phyloP scores from a whole-genome alignment of 805 yeast species.

The Monosporozyma solicola region DNA sequence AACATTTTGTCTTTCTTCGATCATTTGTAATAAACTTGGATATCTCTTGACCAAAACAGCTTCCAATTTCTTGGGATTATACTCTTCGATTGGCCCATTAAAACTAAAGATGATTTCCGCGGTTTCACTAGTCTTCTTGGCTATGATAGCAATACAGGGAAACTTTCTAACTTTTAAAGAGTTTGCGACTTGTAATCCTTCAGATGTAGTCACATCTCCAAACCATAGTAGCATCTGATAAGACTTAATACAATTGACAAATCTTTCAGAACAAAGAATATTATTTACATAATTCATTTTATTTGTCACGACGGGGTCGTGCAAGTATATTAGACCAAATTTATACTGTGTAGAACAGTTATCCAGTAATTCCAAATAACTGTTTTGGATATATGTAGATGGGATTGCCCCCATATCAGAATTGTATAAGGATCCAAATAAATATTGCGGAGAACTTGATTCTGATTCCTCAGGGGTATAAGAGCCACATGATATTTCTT shows the following conservation, averaged over 20 bases:
- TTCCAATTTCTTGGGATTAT: constrained; percentile 13
- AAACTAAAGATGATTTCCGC: constrained; percentile 25
- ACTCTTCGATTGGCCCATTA: constrained; percentile 18
- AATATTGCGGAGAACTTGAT: constrained; percentile 6
- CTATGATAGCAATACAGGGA: constrained; percentile 76
- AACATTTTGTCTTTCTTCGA: constrained; percentile 54
- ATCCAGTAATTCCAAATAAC: constrained; percentile 72
- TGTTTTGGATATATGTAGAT: constrained; percentile 41
- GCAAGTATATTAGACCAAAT: constrained; percentile 65
- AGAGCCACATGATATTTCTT: constrained; percentile 11
- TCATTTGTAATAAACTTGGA: constrained; percentile 40
- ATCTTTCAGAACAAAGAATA: constrained; percentile 43
- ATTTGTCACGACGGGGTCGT: constrained; percentile 63
- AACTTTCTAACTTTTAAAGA: constrained; percentile 59
- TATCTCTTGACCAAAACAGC: constrained; percentile 20
- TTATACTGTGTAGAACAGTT: constrained; percentile 59
- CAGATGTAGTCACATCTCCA: constrained; percentile 73
- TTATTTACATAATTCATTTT: constrained; percentile 43
- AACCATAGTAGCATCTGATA: constrained; percentile 71
- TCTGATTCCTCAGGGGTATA: neutral
- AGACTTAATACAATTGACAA: constrained; percentile 39
- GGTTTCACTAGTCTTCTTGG: constrained; percentile 44
- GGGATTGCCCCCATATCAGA: constrained; percentile 14
- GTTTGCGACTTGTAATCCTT: constrained; percentile 75
- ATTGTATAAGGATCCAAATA: constrained; percentile 24